These are phyloP conservation scores for Daldinia grandis DNA, from an alignment of 495 filamentous ascomycete genomes.

Conservation along the genomic window DNA sequence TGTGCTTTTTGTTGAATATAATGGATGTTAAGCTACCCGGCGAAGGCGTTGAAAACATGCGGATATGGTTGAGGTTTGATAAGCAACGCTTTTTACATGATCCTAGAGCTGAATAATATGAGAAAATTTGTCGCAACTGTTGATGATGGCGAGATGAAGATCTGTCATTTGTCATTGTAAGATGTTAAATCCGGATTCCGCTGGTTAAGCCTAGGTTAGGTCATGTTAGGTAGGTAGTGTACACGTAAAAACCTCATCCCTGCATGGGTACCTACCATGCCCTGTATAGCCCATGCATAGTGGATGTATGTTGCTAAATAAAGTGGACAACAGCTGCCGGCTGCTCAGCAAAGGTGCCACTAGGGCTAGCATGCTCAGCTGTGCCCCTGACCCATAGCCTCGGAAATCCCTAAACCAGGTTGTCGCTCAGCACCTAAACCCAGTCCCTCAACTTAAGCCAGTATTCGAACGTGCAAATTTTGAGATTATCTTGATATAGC, in stretches of 20 bases:
- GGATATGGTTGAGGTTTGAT: not conserved
- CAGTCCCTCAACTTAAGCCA: not conserved
- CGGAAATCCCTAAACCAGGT: conserved; percentile 31
- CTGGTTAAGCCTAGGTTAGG: conserved; percentile 5
- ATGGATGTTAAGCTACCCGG: not conserved
- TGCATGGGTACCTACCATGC: not conserved
- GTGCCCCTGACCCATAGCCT: conserved; percentile 40
- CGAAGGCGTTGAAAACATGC: not conserved
- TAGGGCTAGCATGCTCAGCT: conserved; percentile 19
- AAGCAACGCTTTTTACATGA: not conserved
- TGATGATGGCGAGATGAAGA: conserved; percentile 32
- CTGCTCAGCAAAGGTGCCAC: not conserved
- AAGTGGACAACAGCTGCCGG: conserved; percentile 3
- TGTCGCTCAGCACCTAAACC: not conserved
- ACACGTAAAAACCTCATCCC: not conserved
- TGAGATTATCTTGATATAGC: not conserved
- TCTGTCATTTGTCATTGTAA: conserved; percentile 17
- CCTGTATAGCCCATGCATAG: not conserved
- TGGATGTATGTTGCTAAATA: not conserved
- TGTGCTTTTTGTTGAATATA: not conserved
- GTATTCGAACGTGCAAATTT: not conserved
- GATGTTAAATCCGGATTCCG: conserved; percentile 22
- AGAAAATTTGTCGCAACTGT: conserved; percentile 12
- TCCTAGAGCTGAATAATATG: not conserved
- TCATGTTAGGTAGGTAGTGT: not conserved